Conservation (phyloP, 371 early-diverging fungal species). For the Syncephalastrum racemosum region DNA sequence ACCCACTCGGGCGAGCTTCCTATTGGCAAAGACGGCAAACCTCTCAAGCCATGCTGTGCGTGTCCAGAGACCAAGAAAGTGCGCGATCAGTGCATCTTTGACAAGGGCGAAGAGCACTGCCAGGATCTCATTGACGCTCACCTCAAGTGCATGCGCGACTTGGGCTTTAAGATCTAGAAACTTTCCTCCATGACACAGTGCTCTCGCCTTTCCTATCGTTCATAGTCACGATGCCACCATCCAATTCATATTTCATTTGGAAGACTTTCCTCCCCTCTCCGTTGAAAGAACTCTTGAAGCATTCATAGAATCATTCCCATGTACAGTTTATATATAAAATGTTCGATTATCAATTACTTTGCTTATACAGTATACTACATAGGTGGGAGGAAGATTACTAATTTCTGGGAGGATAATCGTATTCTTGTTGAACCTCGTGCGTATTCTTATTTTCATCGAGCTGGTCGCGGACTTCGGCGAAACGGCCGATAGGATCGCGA, state of each 20-base stretch:
- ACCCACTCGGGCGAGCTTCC: conserved; percentile 49
- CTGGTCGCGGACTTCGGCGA: conserved; percentile 19
- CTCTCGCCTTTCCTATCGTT: no score
- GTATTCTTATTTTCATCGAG: not conserved
- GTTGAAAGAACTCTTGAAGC: no score
- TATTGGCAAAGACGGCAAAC: conserved; percentile 59
- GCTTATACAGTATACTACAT: no score
- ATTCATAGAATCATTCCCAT: no score
- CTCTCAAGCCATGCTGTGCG: conserved; percentile 93
- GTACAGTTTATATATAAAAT: no score
- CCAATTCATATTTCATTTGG: no score
- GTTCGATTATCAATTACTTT: no score
- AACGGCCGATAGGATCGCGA: conserved; percentile 36
- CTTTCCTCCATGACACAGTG: no score
- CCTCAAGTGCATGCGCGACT: conserved; percentile 85
- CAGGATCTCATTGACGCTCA: conserved; percentile 87
- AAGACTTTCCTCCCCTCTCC: no score
- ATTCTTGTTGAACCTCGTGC: not conserved
- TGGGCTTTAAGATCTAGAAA: conserved; percentile 88
- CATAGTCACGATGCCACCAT: no score
- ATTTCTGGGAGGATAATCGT: conserved; percentile 8
- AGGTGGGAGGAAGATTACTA: not conserved
- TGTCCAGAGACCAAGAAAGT: conserved; percentile 93
- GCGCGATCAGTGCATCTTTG: conserved; percentile 89
- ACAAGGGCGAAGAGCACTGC: conserved; percentile 87